These are phyloP conservation scores for Aspergillus luchuensis DNA, from an alignment of 2,329 filamentous ascomycete species.

Conservation along the genomic window DNA sequence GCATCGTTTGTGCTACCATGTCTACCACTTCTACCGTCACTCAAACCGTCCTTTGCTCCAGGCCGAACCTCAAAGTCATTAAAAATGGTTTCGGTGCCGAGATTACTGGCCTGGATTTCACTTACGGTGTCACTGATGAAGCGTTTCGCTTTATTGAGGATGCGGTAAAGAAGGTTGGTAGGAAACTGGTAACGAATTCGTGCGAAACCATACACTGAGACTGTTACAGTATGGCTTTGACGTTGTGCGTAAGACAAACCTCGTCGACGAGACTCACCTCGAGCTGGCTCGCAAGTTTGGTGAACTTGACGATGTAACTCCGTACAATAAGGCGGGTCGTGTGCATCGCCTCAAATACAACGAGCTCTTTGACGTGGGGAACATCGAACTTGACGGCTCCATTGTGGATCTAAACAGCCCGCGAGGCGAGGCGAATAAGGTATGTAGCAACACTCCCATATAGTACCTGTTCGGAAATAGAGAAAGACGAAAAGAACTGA, in stretches of 20 bases:
- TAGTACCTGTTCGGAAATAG: slow-evolving; percentile 24
- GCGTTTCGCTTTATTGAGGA: not conserved
- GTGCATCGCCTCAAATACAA: slow-evolving; percentile 52
- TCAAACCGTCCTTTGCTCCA: too few relatives aligned
- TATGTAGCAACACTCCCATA: slow-evolving; percentile 26
- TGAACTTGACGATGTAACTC: slow-evolving; percentile 59
- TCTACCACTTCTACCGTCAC: too few relatives aligned
- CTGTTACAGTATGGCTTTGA: slow-evolving; percentile 53
- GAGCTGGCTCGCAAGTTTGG: slow-evolving; percentile 55
- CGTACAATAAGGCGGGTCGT: slow-evolving; percentile 51
- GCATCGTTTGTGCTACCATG: too few relatives aligned
- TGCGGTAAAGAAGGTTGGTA: not conserved
- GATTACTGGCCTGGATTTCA: not conserved
- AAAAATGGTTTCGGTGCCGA: not conserved
- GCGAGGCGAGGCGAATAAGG: slow-evolving; percentile 18
- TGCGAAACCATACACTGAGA: not conserved
- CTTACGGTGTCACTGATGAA: not conserved
- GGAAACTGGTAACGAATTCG: not conserved
- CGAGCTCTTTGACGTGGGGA: slow-evolving; percentile 62
- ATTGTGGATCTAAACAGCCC: slow-evolving; percentile 13
- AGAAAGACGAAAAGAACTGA: not conserved
- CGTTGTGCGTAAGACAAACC: slow-evolving; percentile 54
- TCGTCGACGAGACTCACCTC: slow-evolving; percentile 56
- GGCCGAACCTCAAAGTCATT: too few relatives aligned
- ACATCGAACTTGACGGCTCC: slow-evolving; percentile 53